These are phyloP conservation scores for Coprinopsis sp. DNA, from an alignment of 768 basidiomycete genomes.

Conservation along the genomic window DNA sequence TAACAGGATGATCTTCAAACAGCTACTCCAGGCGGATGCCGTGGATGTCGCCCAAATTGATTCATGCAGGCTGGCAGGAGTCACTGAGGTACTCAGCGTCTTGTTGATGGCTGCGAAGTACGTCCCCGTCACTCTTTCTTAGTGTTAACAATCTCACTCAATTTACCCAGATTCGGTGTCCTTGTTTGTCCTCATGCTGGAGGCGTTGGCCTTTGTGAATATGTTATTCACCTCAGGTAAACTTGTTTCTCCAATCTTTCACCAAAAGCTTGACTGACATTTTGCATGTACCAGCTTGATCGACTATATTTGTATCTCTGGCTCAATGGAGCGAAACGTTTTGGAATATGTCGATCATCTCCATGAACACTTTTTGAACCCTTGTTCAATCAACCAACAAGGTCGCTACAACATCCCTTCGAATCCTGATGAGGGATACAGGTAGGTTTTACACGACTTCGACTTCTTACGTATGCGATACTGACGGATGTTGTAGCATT, in stretches of 20 bases:
- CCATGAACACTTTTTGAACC: slow-evolving; percentile 89
- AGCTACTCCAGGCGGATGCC: slow-evolving; percentile 83
- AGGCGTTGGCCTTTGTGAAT: slow-evolving; percentile 90
- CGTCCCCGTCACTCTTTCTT: slow-evolving; percentile 14
- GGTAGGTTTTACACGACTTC: slow-evolving; percentile 31
- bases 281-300: slow-evolving; percentile 76
- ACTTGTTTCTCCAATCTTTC: slow-evolving; percentile 12
- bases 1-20: slow-evolving; percentile 95
- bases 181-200: slow-evolving; percentile 93
- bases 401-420: slow-evolving; percentile 87
- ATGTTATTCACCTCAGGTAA: slow-evolving; percentile 78
- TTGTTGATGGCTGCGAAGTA: slow-evolving; percentile 88
- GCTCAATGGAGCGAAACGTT: slow-evolving; percentile 90
- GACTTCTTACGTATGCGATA: background rate
- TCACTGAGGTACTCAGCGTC: slow-evolving; percentile 89
- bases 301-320: slow-evolving; percentile 90
- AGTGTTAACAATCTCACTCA: background rate
- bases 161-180: slow-evolving; percentile 58
- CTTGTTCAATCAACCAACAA: slow-evolving; percentile 78
- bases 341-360: slow-evolving; percentile 89
- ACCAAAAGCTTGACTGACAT: too few relatives aligned
- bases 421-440: slow-evolving; percentile 76
- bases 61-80: slow-evolving; percentile 88
- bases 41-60: slow-evolving; percentile 97
- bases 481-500: slow-evolving; percentile 47